These are phyloP conservation scores for Wickerhamiella spandovensis DNA, from an alignment of 805 yeast genomes.

Conservation along the genomic window DNA sequence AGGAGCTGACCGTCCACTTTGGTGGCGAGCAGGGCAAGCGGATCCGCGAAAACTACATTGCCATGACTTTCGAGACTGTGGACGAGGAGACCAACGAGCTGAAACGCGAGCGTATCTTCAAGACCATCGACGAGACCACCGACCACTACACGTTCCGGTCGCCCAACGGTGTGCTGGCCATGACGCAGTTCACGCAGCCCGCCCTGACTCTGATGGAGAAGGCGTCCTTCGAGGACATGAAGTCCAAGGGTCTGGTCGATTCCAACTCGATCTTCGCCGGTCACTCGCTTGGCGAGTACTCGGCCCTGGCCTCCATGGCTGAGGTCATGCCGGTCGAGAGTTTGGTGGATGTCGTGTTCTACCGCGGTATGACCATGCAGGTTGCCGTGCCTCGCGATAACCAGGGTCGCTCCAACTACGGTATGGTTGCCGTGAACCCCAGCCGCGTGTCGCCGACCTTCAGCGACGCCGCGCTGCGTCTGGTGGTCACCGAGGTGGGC, in stretches of 20 bases:
- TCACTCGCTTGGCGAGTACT: constrained; percentile 97
- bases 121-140: constrained; percentile 69
- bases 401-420: constrained; percentile 91
- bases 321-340: constrained; percentile 98
- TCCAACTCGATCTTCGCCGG: constrained; percentile 93
- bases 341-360: constrained; percentile 92
- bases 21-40: constrained; percentile 97
- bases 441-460: constrained; percentile 80
- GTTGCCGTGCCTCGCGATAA: constrained; percentile 98
- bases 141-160: constrained; percentile 80
- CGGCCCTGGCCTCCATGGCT: constrained; percentile 92
- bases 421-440: constrained; percentile 99
- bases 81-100: constrained; percentile 61
- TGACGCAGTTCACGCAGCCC: constrained; percentile 98
- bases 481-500: constrained; percentile 81
- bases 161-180: constrained; percentile 89
- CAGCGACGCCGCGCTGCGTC: constrained; percentile 84
- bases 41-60: constrained; percentile 85
- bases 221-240: constrained; percentile 97
- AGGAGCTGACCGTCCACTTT: constrained; percentile 86
- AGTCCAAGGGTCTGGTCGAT: constrained; percentile 88
- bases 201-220: constrained; percentile 98
- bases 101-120: constrained; percentile 89
- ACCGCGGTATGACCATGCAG: constrained; percentile 99
- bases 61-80: constrained; percentile 95